Evolutionary conservation across 1,139 yeast species (phyloP).

Genomic region (Williopsis jadinii): DNA sequence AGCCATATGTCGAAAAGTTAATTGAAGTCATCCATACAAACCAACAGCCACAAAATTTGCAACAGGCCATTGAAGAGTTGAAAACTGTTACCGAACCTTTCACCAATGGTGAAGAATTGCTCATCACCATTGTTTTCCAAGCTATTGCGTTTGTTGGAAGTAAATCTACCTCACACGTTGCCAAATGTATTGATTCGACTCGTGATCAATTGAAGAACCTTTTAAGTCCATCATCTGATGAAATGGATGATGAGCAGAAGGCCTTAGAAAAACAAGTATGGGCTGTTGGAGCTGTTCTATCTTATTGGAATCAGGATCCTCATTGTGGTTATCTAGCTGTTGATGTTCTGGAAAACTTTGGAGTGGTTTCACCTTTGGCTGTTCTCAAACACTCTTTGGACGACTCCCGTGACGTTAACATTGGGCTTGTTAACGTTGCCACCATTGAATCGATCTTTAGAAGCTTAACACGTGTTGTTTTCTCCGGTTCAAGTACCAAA

Average conservation of each 20-base stretch:
- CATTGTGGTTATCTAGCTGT: conserved; percentile 71
- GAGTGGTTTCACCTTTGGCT: conserved; percentile 36
- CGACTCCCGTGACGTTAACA: conserved; percentile 20
- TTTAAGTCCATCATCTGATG: conserved; percentile 17
- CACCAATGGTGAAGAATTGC: conserved; percentile 37
- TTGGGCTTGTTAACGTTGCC: conserved; percentile 29
- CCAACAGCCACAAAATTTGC: conserved; percentile 25
- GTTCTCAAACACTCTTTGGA: conserved; percentile 39
- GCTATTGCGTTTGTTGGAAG: conserved; percentile 79
- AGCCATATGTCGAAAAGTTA: conserved; percentile 25
- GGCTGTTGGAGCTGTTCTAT: conserved; percentile 60
- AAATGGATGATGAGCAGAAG: conserved; percentile 1
- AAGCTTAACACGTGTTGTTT: conserved; percentile 23
- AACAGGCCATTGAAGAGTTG: conserved; percentile 28
- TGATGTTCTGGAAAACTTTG: conserved; percentile 52
- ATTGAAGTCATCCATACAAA: conserved; percentile 30
- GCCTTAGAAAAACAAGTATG: conserved; percentile 27
- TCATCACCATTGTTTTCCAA: conserved; percentile 59
- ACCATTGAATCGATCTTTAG: conserved; percentile 31
- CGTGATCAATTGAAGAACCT: conserved; percentile 44
- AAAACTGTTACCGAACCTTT: conserved; percentile 24
- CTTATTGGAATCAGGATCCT: conserved; percentile 78
- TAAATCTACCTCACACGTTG: conserved; percentile 83
- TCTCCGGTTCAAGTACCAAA: conserved; percentile 12
- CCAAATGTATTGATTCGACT: conserved; percentile 57